These are phyloP conservation scores for Sporothrix euskadiensis DNA, from an alignment of 2,329 filamentous ascomycete species.

Conservation along the genomic window DNA sequence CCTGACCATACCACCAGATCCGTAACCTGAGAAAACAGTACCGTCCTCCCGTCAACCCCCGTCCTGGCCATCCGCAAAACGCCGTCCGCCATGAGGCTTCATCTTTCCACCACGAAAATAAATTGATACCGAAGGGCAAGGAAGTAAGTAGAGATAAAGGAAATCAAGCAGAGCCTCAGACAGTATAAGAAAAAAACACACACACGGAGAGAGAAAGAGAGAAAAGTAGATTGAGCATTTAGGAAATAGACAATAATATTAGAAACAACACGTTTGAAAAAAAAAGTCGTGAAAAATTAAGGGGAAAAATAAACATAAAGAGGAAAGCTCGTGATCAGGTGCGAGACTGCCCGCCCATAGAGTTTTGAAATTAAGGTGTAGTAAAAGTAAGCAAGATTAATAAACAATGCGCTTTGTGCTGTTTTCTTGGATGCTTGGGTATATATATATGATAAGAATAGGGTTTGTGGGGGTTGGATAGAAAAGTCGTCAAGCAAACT, in stretches of 20 bases:
- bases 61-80: not conserved
- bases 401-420: slow-evolving; percentile 10
- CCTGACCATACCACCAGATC: not conserved
- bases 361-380: not conserved
- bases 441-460: not conserved
- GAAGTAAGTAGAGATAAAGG: not conserved
- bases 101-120: not conserved
- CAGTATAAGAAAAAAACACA: no score
- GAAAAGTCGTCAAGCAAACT: slow-evolving; percentile 4
- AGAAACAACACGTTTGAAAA: not conserved
- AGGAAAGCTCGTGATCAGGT: not conserved
- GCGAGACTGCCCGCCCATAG: not conserved
- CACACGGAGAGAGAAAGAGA: not conserved
- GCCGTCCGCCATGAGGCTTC: not conserved
- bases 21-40: not conserved
- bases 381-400: not conserved
- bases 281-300: not conserved
- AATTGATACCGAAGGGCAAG: not conserved
- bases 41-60: not conserved
- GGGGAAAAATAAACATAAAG: not conserved
- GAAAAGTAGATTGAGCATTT: not conserved
- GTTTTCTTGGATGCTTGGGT: slow-evolving; percentile 15
- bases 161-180: not conserved
- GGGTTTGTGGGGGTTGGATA: not conserved
- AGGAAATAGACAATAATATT: not conserved